phyloP scores from a whole-genome alignment of 2,329 filamentous ascomycete genomes.

The Lecanicillium sp. region DNA sequence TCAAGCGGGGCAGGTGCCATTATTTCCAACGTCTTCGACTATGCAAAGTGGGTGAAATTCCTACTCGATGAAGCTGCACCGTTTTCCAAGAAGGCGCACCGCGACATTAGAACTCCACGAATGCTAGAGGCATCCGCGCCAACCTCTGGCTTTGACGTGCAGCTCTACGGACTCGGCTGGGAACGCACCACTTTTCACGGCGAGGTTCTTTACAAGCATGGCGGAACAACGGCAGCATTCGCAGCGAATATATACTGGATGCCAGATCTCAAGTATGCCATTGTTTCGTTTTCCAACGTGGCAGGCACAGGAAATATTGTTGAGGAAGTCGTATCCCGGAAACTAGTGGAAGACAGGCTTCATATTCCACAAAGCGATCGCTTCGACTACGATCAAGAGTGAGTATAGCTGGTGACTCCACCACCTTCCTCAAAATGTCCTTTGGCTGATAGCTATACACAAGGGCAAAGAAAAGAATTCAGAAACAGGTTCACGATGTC shows the following conservation, averaged over 20 bases:
- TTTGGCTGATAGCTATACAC: too few relatives aligned
- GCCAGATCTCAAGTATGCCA: conserved; percentile 21
- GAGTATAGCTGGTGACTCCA: too few relatives aligned
- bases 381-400: conserved; percentile 7
- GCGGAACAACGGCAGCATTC: conserved; percentile 19
- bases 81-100: conserved; percentile 16
- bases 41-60: conserved; percentile 41
- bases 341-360: conserved; percentile 13
- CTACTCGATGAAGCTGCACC: conserved; percentile 27
- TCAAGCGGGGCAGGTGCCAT: conserved; percentile 31
- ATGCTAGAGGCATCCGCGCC: conserved; percentile 20
- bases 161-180: conserved; percentile 23
- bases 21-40: conserved; percentile 41
- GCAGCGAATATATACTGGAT: conserved; percentile 22
- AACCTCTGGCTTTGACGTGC: conserved; percentile 1
- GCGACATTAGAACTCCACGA: conserved; percentile 20
- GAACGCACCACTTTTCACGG: conserved; percentile 16
- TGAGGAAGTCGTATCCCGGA: conserved; percentile 8
- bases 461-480: too few relatives aligned
- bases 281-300: conserved; percentile 30
- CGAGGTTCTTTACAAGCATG: conserved; percentile 20
- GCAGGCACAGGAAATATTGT: conserved; percentile 26
- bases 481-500: too few relatives aligned
- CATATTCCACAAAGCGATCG: conserved; percentile 11
- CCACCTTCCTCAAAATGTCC: too few relatives aligned